Evolutionary conservation across 768 basidiomycete genomes (phyloP), one percentile per base, ranked within the genome.

Genomic region (Amanita fuliginea): DNA sequence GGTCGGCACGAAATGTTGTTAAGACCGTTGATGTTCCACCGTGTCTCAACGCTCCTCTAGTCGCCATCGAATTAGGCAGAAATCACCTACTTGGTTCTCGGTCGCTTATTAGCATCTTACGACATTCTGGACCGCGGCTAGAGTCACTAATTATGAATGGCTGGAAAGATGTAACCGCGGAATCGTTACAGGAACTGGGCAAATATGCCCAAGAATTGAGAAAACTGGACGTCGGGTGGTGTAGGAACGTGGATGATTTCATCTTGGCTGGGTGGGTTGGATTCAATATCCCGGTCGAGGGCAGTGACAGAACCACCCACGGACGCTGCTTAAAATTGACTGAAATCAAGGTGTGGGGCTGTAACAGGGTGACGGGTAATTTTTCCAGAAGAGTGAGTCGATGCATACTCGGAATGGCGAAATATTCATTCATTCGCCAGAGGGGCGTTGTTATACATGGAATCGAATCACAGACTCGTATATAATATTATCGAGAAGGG

Each of bases 201-300:
- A 8, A 69, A 63, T 49, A 57, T 11, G 64, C 60, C 13, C 59
- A 55, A 2, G 65, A 72, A 32, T 53, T 95, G 59, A 65, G 61
- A 56, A 73, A 67, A 59, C 53, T 97, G 35, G 87, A 98, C 59
- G 64, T 93, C 2, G 85, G 93, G 1, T 98, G 86, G 77, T 92
- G 92, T 57, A 69, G 94, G 42, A 74, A 76, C 18, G 72, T 87
- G 35, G 84, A 93, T 51, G 86, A 98, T 63, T 93, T 86, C 58
- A 72, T 85, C 3, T 66, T 97, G 54, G 83, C 87, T 63, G 75
- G 68, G 11, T 66, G 92, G 55, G 57, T 92, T 54, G 70, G 71
- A 39, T 68, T 68, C 2, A 51, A 56, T 4, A 45, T 46, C 16
- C 34, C 41, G 13, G 33, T 43, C 13, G 65, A 57, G 33, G 51